Base-by-base conservation (phyloP, 2,329 filamentous ascomycete species). In the Meredithiella fracta region DNA sequence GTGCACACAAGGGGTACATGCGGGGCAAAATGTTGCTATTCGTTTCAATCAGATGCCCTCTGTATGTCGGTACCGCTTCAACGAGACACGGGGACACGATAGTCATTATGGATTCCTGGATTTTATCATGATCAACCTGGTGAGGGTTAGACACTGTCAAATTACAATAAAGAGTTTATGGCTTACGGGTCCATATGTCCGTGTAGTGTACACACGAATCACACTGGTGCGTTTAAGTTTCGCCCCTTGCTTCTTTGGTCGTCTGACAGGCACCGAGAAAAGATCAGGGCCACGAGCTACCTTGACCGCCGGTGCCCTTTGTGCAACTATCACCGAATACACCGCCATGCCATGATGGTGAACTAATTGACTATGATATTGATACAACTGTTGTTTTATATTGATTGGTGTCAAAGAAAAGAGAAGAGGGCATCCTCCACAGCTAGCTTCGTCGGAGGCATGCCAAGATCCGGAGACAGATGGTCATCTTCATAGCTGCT, bases 1-100 rank as follows among this genome's bases (percentile, higher is more conserved):
- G 80, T 75, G 62, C 79, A 80, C 31, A 74, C 78, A 54, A 80
- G 68, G 69, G 77, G 76, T 1, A 77, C 79, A 62, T 79, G 78
- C 2, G 77, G 76, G 0, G 77, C 77, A 29, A 80, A 37, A 80
- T 73, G 56, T 80, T 80, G 63, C 76, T 78, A 62, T 69, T 71
- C 53, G 80, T 78, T 62, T 79, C 74, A 38, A 80, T 74, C 58
- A 80, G 76, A 61, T 80, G 78, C 60, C 79, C 80, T 29, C 73
- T 69, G 62, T 80, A 81, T 25, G 67, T 67, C n/a, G 78, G 78
- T 7, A 79, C 77, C n/a, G 72, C 68, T 20, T 73, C 69, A 60
- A 70, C 71, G 56, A 73, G 68, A 1, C 75, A 73, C 60, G 73
- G 73, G 60, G 78, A 71, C 60, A 70, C 67, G n/a, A 69, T 62